Conservation (phyloP, 2,329 filamentous ascomycete species). For the Sordariomycetes sp. region DNA sequence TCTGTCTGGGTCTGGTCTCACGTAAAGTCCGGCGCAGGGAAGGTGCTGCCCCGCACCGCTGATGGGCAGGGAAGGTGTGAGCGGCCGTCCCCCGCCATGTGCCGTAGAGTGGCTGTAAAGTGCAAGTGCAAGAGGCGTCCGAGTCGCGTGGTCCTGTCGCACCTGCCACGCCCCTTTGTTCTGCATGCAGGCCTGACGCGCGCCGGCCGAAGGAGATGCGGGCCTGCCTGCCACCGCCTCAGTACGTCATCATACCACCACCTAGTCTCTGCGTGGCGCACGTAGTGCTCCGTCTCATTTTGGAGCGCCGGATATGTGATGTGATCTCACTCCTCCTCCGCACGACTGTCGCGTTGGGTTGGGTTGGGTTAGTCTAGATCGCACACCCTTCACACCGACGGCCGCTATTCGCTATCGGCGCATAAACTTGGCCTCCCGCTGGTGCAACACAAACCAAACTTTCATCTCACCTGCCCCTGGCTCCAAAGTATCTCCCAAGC, state of each 20-base stretch:
- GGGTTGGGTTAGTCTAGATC: neutral
- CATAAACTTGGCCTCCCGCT: neutral
- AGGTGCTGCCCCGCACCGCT: neutral
- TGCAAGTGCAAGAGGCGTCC: neutral
- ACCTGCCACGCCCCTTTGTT: neutral
- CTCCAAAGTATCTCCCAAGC: neutral
- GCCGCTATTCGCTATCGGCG: neutral
- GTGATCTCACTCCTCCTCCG: neutral
- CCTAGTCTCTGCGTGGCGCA: neutral
- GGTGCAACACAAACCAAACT: neutral
- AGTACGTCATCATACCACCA: neutral
- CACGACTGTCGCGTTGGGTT: neutral
- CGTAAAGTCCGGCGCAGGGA: neutral
- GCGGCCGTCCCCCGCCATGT: neutral
- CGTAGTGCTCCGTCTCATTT: neutral
- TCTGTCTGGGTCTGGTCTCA: neutral
- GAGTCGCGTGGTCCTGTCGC: neutral
- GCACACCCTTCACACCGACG: neutral
- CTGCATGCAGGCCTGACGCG: neutral
- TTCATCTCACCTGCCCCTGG: neutral
- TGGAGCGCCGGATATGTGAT: neutral
- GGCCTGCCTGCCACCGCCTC: neutral
- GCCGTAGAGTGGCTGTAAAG: neutral
- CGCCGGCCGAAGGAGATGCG: neutral
- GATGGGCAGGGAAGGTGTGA: neutral